These are phyloP conservation scores for Chaetoscypha palmicola DNA, from an alignment of 2,329 filamentous ascomycete genomes.

Conservation along the genomic window DNA sequence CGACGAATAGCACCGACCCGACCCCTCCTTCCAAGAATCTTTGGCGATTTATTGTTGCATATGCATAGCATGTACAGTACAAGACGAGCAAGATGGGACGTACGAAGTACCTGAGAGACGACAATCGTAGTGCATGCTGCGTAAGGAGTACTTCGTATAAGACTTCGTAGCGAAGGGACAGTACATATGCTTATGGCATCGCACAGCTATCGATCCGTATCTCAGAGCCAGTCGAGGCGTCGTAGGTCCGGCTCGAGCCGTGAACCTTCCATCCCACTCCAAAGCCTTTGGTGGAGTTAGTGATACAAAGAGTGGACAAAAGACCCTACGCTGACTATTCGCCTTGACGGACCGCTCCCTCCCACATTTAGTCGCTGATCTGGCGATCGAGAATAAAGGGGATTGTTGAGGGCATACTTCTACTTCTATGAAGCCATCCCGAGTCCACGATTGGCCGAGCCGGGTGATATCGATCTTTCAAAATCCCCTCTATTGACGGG, in stretches of 20 bases:
- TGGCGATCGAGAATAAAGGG: constrained; percentile 2
- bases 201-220: too few relatives aligned
- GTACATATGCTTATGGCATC: too few relatives aligned
- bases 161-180: not conserved
- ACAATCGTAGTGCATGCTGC: constrained; percentile 1
- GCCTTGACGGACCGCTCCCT: constrained; percentile 2
- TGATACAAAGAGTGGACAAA: not conserved
- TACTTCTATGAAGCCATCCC: constrained; percentile 3
- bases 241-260: constrained; percentile 3
- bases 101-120: too few relatives aligned
- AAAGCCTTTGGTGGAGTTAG: not conserved
- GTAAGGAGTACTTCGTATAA: not conserved
- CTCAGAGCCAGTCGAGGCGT: not conserved
- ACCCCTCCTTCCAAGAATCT: not conserved
- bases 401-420: too few relatives aligned
- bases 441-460: constrained; percentile 1
- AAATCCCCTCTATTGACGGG: constrained; percentile 1
- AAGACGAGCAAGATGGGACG: not conserved
- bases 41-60: not conserved
- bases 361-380: not conserved
- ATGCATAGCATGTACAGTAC: too few relatives aligned
- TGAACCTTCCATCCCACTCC: not conserved
- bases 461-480: not conserved
- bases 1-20: not conserved
- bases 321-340: not conserved